A percentile compares a stretch with the other conserved stretches of the same genome.
These are phyloP conservation scores for Aspergillus diversus DNA, from an alignment of 495 filamentous ascomycete genomes.

Conservation along the genomic window DNA sequence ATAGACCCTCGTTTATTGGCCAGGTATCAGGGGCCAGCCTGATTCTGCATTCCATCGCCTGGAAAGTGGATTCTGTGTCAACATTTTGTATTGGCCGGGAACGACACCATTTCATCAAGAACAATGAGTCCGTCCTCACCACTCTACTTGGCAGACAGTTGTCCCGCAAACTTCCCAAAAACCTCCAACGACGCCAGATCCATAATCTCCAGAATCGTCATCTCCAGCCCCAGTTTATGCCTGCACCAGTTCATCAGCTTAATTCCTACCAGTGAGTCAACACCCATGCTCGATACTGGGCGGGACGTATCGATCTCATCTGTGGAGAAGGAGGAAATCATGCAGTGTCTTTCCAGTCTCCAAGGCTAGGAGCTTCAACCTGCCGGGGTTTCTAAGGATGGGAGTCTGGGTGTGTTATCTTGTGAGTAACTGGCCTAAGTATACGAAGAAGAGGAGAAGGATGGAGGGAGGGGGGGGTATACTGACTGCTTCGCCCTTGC, in stretches of 20 bases:
- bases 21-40: no score
- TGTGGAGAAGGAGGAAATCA: constrained; percentile 29
- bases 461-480: constrained; percentile 1
- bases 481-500: neutral
- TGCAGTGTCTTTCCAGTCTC: constrained; percentile 49
- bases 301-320: constrained; percentile 39
- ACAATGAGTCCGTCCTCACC: neutral
- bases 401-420: neutral
- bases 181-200: constrained; percentile 6
- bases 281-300: constrained; percentile 38
- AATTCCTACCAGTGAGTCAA: constrained; percentile 51
- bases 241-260: constrained; percentile 49
- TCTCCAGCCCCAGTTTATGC: constrained; percentile 34
- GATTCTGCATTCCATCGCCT: no score
- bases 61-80: no score
- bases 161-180: no score
- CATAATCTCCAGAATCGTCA: constrained; percentile 41
- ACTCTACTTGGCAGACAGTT: constrained; percentile 3
- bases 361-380: constrained; percentile 41
- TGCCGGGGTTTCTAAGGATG: constrained; percentile 13
- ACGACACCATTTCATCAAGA: no score
- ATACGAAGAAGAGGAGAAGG: no score
- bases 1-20: no score
- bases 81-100: no score
- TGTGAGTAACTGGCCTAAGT: no score